A percentile compares a stretch with the other conserved stretches of the same genome.
phyloP scores from a whole-genome alignment of 441 rosid species.

The Jatropha podagrica region DNA sequence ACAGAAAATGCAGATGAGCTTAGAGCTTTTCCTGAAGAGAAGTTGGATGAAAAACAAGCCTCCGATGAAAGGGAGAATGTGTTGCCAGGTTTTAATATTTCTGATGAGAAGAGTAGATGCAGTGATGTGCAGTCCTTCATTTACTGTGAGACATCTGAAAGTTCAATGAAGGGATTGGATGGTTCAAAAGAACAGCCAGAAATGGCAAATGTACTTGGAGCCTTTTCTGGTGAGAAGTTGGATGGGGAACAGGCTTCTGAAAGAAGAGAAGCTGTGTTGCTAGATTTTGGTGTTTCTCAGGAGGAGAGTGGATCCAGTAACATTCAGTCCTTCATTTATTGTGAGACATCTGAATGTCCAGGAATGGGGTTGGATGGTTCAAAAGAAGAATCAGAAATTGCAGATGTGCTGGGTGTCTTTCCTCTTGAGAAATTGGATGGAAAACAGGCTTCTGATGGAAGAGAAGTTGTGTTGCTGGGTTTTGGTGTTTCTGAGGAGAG shows the following conservation, averaged over 20 bases:
- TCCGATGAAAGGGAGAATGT: slow-evolving; percentile 26
- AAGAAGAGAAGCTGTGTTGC: slow-evolving; percentile 26
- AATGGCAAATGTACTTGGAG: slow-evolving; percentile 30
- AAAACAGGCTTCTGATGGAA: slow-evolving; percentile 26
- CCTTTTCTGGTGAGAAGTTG: slow-evolving; percentile 23
- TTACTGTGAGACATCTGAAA: too few species aligned
- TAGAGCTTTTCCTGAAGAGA: slow-evolving; percentile 29
- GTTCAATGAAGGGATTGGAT: too few species aligned
- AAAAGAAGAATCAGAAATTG: slow-evolving; percentile 12
- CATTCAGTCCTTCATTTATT: too few species aligned
- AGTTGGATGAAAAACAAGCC: slow-evolving; percentile 27
- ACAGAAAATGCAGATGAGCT: slow-evolving; percentile 21
- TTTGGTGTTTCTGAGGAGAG: slow-evolving; percentile 24
- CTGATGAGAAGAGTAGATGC: slow-evolving; percentile 17
- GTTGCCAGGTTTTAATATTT: slow-evolving; percentile 18
- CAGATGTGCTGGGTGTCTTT: slow-evolving; percentile 28
- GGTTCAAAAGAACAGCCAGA: not conserved
- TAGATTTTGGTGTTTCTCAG: slow-evolving; percentile 16
- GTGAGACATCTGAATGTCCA: not conserved
- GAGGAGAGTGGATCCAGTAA: slow-evolving; percentile 13
- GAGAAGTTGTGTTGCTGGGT: slow-evolving; percentile 22
- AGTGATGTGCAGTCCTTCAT: not conserved
- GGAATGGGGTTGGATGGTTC: not conserved
- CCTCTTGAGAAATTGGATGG: slow-evolving; percentile 24
- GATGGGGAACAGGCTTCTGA: slow-evolving; percentile 24